Evolutionary conservation across 768 basidiomycete species (phyloP).

Genomic region (Gymnopilus junonius): DNA sequence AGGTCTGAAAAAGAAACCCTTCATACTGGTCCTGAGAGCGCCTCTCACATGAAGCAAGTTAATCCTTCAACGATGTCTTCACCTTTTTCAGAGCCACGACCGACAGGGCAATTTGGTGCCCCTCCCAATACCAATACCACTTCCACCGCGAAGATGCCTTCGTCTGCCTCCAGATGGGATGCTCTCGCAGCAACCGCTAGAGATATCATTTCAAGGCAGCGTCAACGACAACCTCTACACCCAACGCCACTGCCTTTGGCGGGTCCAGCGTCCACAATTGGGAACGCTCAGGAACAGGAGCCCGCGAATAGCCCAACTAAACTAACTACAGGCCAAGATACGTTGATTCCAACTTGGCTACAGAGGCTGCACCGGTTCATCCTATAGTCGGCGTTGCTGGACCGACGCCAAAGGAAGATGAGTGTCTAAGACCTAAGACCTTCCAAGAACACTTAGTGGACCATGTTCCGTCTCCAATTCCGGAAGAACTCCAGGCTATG

Average conservation of each 20-base stretch:
- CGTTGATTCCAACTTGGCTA: too few relatives aligned
- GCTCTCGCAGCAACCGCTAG: background rate
- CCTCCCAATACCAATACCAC: background rate
- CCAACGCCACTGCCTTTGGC: background rate
- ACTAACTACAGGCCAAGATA: too few relatives aligned
- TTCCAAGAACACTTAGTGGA: background rate
- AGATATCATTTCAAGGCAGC: background rate
- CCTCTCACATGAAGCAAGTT: background rate
- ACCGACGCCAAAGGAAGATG: background rate
- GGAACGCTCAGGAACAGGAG: background rate
- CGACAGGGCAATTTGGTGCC: background rate
- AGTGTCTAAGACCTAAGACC: background rate
- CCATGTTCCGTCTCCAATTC: slow-evolving; percentile 35
- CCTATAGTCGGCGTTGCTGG: too few relatives aligned
- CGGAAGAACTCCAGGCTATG: slow-evolving; percentile 46
- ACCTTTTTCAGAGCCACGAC: background rate
- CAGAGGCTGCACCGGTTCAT: too few relatives aligned
- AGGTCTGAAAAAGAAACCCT: too few relatives aligned
- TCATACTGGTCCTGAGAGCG: background rate
- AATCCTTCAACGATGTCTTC: background rate
- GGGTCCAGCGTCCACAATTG: background rate
- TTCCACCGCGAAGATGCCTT: background rate
- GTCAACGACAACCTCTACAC: background rate
- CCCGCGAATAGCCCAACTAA: background rate
- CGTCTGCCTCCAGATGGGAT: background rate